Evolutionary conservation across 2,329 filamentous ascomycete species (phyloP).

Genomic region (Monosporascus sp.): DNA sequence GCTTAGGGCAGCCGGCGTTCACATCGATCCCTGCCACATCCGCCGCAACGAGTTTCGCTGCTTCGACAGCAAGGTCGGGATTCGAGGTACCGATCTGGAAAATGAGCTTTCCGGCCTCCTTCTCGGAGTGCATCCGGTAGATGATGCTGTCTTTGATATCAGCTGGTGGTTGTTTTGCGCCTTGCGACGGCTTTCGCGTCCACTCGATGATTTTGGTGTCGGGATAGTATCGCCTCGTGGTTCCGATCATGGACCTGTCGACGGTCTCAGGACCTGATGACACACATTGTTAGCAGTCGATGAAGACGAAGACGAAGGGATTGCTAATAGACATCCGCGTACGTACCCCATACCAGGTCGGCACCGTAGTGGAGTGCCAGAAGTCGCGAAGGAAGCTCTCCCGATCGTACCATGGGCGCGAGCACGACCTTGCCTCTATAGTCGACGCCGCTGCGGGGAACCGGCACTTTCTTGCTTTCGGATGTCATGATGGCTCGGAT

Average conservation of each 20-base stretch:
- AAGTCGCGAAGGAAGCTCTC: constrained; percentile 85
- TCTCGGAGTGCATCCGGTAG: constrained; percentile 74
- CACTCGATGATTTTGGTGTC: constrained; percentile 79
- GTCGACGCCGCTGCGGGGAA: constrained; percentile 83
- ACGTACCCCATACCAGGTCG: constrained; percentile 87
- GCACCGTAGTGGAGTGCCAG: constrained; percentile 91
- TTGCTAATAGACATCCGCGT: background rate
- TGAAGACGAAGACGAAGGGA: background rate
- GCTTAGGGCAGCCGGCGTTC: constrained; percentile 97
- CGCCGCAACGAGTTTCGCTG: constrained; percentile 74
- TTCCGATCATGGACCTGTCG: constrained; percentile 86
- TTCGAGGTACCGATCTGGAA: constrained; percentile 90
- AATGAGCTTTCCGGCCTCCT: constrained; percentile 70
- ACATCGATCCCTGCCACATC: constrained; percentile 95
- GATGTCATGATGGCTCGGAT: constrained; percentile 53
- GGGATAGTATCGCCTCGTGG: constrained; percentile 70
- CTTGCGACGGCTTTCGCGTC: constrained; percentile 68
- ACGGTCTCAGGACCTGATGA: constrained; percentile 80
- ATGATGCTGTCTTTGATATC: constrained; percentile 64
- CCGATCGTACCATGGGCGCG: constrained; percentile 97
- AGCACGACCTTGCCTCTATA: constrained; percentile 92
- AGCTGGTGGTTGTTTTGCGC: constrained; percentile 50
- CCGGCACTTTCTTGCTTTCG: constrained; percentile 65
- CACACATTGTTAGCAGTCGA: background rate
- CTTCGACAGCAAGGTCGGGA: constrained; percentile 75